Evolutionary conservation across 2,329 filamentous ascomycete genomes (phyloP).

Genomic region (Endocalyx cinctus): DNA sequence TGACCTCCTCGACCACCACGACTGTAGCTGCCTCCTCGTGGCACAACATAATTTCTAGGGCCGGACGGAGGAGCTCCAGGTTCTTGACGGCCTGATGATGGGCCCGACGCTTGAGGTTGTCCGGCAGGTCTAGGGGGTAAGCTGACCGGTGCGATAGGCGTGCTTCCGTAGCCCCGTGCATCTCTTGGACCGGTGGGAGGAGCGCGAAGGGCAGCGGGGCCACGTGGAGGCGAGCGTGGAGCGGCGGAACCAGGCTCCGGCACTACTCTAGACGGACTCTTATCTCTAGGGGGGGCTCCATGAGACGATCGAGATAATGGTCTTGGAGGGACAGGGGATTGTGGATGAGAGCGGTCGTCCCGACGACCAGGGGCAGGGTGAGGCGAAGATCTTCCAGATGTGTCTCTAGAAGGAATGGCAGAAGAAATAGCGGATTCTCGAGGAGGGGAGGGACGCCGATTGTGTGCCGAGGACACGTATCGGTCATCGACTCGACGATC

Average conservation of each 20-base stretch:
- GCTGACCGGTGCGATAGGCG: conserved; percentile 20
- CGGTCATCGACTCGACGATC: conserved; percentile 45
- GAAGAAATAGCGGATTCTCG: conserved; percentile 47
- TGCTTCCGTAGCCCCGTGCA: conserved; percentile 27
- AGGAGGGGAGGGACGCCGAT: conserved; percentile 43
- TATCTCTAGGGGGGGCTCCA: conserved; percentile 19
- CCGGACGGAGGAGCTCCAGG: conserved; percentile 49
- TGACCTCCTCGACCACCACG: conserved; percentile 40
- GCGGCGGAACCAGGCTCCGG: conserved; percentile 17
- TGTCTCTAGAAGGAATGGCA: conserved; percentile 44
- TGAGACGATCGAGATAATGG: conserved; percentile 26
- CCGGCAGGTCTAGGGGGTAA: conserved; percentile 28
- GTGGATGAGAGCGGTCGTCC: conserved; percentile 42
- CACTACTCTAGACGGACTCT: conserved; percentile 19
- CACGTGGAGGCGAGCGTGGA: conserved; percentile 47
- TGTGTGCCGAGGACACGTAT: conserved; percentile 30
- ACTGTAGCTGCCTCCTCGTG: conserved; percentile 39
- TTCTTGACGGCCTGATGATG: conserved; percentile 26
- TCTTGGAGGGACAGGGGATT: conserved; percentile 32
- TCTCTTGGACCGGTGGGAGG: conserved; percentile 45
- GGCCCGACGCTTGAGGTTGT: conserved; percentile 12
- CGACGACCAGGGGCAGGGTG: conserved; percentile 41
- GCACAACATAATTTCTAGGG: conserved; percentile 48
- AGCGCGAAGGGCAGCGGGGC: conserved; percentile 48
- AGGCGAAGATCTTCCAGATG: conserved; percentile 51